These are phyloP conservation scores for Apophysomyces elegans DNA, from an alignment of 371 early-diverging fungal species.

Conservation along the genomic window DNA sequence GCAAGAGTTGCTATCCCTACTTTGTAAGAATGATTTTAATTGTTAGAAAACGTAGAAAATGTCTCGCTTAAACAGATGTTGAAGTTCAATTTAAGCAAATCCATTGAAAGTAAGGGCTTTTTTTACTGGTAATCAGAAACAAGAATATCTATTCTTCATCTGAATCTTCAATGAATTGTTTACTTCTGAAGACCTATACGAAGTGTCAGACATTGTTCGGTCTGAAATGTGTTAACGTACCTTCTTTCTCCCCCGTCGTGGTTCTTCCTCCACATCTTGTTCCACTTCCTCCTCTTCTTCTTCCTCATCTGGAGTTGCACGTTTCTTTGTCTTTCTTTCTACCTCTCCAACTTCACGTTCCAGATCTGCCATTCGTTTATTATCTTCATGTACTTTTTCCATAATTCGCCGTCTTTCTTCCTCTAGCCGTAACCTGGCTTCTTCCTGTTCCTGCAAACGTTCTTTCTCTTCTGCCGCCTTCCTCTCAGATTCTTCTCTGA, in stretches of 20 bases:
- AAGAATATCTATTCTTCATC: slow-evolving; percentile 8
- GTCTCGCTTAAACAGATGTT: no score
- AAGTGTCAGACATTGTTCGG: neutral
- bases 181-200: neutral
- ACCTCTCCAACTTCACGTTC: slow-evolving; percentile 26
- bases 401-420: slow-evolving; percentile 19
- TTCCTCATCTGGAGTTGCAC: slow-evolving; percentile 16
- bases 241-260: slow-evolving; percentile 1
- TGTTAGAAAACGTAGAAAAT: no score
- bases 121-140: no score
- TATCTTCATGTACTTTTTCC: slow-evolving; percentile 36
- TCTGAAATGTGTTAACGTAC: neutral
- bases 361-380: slow-evolving; percentile 7
- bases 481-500: slow-evolving; percentile 30
- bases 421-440: slow-evolving; percentile 17
- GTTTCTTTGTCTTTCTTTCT: slow-evolving; percentile 31
- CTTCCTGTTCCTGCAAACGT: slow-evolving; percentile 24
- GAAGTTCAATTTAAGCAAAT: no score
- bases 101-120: no score
- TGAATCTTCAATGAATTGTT: slow-evolving; percentile 1
- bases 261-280: slow-evolving; percentile 5
- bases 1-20: no score
- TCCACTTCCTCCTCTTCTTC: slow-evolving; percentile 8
- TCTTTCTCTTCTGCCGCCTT: slow-evolving; percentile 32
- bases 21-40: no score